phyloP scores from a whole-genome alignment of 768 basidiomycete genomes.

The Hemileccinum impolitum region DNA sequence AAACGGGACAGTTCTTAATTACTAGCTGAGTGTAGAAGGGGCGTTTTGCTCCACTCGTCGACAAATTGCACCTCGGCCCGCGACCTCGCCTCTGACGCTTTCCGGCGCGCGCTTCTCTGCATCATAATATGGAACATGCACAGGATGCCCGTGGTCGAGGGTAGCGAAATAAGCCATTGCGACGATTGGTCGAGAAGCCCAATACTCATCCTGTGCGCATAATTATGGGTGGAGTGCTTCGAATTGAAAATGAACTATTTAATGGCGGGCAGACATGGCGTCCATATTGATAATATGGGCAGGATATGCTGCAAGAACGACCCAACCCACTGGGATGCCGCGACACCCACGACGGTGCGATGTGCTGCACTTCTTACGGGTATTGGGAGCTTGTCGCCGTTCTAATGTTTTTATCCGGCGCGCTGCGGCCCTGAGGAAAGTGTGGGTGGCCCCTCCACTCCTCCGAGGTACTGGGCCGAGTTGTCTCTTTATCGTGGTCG shows the following conservation, averaged over 20 bases:
- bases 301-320: constrained; percentile 5
- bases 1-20: constrained; percentile 6
- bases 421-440: constrained; percentile 25
- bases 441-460: constrained; percentile 17
- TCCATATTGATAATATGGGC: constrained; percentile 16
- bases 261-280: constrained; percentile 16
- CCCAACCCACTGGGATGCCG: constrained; percentile 20
- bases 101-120: constrained; percentile 19
- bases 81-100: constrained; percentile 11
- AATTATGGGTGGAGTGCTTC: constrained; percentile 21
- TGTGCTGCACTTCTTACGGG: constrained; percentile 12
- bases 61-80: constrained; percentile 12
- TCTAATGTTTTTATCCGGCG: constrained; percentile 11
- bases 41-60: constrained; percentile 16
- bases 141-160: constrained; percentile 32
- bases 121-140: constrained; percentile 26
- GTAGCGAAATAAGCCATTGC: constrained; percentile 3
- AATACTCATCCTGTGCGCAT: constrained; percentile 3
- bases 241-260: constrained; percentile 28
- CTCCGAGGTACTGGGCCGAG: constrained; percentile 11
- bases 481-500: neutral
- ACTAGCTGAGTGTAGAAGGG: constrained; percentile 1
- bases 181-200: constrained; percentile 8
- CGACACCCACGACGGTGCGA: constrained; percentile 8
- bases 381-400: constrained; percentile 16